Conservation (phyloP, 768 basidiomycete genomes). For the Hortiboletus flavorubellus region DNA sequence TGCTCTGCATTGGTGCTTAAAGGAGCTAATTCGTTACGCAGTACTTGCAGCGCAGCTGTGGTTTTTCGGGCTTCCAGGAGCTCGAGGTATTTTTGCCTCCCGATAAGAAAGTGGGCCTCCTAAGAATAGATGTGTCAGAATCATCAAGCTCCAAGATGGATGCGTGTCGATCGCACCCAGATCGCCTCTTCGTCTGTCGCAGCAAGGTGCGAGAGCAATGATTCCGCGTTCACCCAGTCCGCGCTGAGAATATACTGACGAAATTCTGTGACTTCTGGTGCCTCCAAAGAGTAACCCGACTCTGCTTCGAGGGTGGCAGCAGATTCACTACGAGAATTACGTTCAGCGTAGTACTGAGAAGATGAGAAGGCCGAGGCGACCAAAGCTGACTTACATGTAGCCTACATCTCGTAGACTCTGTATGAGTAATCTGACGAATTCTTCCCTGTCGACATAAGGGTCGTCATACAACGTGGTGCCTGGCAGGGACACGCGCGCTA, state of each 20-base stretch:
- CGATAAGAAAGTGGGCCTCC: slow-evolving; percentile 85
- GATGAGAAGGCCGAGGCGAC: slow-evolving; percentile 9
- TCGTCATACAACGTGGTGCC: slow-evolving; percentile 78
- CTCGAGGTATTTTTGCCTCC: slow-evolving; percentile 95
- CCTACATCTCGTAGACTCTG: slow-evolving; percentile 91
- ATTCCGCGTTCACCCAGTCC: slow-evolving; percentile 76
- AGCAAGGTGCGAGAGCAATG: slow-evolving; percentile 62
- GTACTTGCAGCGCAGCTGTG: slow-evolving; percentile 76
- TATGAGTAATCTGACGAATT: slow-evolving; percentile 84
- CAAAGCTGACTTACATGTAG: slow-evolving; percentile 48
- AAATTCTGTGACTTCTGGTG: slow-evolving; percentile 73
- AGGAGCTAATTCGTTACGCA: slow-evolving; percentile 87
- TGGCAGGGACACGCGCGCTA: slow-evolving; percentile 63
- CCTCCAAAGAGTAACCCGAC: slow-evolving; percentile 87
- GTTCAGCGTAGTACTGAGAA: slow-evolving; percentile 9
- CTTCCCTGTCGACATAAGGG: slow-evolving; percentile 79
- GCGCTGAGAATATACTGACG: slow-evolving; percentile 76
- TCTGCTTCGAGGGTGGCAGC: slow-evolving; percentile 88
- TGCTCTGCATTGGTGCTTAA: slow-evolving; percentile 75
- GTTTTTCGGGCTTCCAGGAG: slow-evolving; percentile 78
- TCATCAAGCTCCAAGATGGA: slow-evolving; percentile 5
- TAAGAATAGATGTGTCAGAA: slow-evolving; percentile 34
- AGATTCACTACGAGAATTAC: slow-evolving; percentile 59
- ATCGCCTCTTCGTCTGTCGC: slow-evolving; percentile 65
- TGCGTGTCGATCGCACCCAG: slow-evolving; percentile 48